Percentiles rank a stretch among this genome's conserved stretches.
These are phyloP conservation scores for Perkinsus marinus DNA, from an alignment of 169 alveolate genomes.

Conservation along the genomic window DNA sequence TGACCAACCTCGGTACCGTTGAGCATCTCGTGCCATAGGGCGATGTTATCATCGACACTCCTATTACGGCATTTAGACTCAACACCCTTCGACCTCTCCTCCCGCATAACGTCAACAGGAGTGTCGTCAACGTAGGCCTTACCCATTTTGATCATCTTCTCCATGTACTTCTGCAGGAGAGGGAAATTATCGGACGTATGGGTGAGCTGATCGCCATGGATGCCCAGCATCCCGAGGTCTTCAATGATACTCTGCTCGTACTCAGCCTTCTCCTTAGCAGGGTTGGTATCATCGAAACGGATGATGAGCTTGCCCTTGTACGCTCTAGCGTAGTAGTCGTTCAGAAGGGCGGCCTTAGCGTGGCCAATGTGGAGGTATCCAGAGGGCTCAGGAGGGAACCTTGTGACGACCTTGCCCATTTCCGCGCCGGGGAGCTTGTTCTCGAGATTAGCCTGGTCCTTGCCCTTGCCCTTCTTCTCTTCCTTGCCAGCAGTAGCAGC, in stretches of 20 bases:
- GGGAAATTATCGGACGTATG: constrained; percentile 90
- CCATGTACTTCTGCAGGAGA: constrained; percentile 59
- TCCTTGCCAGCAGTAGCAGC: background rate
- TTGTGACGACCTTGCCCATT: constrained; percentile 90
- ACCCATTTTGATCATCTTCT: constrained; percentile 62
- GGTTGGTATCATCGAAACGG: constrained; percentile 97
- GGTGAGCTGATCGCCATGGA: constrained; percentile 68
- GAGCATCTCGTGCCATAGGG: constrained; percentile 69
- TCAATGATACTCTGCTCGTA: constrained; percentile 79
- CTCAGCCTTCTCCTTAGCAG: constrained; percentile 83
- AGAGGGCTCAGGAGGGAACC: constrained; percentile 99
- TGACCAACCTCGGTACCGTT: constrained; percentile 68
- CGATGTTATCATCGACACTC: constrained; percentile 75
- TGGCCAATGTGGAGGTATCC: constrained; percentile 98
- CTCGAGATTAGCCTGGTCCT: constrained; percentile 22
- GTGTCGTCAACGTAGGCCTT: constrained; percentile 93
- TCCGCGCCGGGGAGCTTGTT: constrained; percentile 67
- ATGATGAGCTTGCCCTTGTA: constrained; percentile 86
- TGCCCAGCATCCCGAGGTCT: constrained; percentile 74
- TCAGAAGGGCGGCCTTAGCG: constrained; percentile 92
- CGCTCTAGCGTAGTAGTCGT: constrained; percentile 81
- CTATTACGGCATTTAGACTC: constrained; percentile 64
- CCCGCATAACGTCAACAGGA: constrained; percentile 84
- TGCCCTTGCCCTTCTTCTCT: background rate
- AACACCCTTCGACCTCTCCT: constrained; percentile 84